Evolutionary conservation across 2,329 filamentous ascomycete genomes (phyloP), one percentile per base, ranked within the genome.

Genomic region (Chrysoporthe puriensis): DNA sequence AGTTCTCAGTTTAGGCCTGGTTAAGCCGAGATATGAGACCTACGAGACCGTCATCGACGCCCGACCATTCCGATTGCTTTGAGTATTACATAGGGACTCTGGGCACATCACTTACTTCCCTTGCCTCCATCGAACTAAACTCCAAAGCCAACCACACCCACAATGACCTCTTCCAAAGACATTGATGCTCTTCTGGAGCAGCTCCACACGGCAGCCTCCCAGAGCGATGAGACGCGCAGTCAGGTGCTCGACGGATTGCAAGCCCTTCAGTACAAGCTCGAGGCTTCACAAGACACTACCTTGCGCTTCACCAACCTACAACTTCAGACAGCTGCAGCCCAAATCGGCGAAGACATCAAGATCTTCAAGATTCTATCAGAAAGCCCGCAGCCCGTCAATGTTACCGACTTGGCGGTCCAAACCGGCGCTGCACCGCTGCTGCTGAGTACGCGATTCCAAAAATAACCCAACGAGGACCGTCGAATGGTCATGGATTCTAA

Each of bases 261-360:
- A 6, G 36, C 16, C 13, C 66, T 71, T 21, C 69, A 71, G 48
- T 54, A 70, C 4, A 48, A 54, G n/a, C 58, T 72, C 1, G 69
- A 72, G 34, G 70, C 54, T 26, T 69, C 67, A 3, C 70, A 68
- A 34, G 68, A 71, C 32, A 66, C 69, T 2, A 61, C 70, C 8
- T 66, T 67, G 13, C 66, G 69, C 0, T 66, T 1, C 7, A 1
- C 16, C 11, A 16, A 2, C 5, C 44, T 64, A 54, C 66, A 67
- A 9, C 36, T 67, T 11, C 43, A 64, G 18, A 56, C 64, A 32
- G 59, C 66, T 1, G 46, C 56, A 1, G 46, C 57, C 3, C 62
- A 61, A 0, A 67, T 67, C 16, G 62, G 26, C 2, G 16, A 64
- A 26, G 66, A 61, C 34, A 62, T 67, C 16, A 44, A 64, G 1